Base-by-base conservation (phyloP, 192 early-diverging fungal species). In the Coemansia sp. region DNA sequence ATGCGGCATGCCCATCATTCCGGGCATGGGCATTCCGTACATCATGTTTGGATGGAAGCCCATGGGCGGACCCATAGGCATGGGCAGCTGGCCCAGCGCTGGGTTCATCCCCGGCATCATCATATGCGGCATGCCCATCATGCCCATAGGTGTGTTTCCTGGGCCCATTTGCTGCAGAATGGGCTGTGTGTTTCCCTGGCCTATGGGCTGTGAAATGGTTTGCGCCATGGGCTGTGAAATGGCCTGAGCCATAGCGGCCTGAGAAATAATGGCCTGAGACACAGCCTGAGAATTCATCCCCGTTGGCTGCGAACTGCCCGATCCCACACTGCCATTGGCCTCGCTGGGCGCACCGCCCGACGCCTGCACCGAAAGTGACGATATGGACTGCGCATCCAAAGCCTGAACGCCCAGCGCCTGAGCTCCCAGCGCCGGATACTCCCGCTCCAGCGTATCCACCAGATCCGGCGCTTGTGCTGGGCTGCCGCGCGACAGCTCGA, bases 1-100 rank as follows among this genome's bases (percentile, higher is more conserved):
- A 52, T 67, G 65, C 32, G 55, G 55, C 35, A 59, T 47, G 47
- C 47, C 47, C 47, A 49, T 49, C n/a, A 19, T 19, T 49, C 66
- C 76, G 63, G 61, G 72, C 70, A 79, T 72, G 11, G 69, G 69
- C 76, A 79, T 79, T 5, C 76, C 76, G 32, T 60, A 79, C 76
- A 79, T 72, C 76, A 79, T 73, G 58, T 58, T 50, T 4, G 76
- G 66, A 17, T 64, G 76, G 67, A 79, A 79, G 8, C 64, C 76
- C 75, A 77, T 67, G 24, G 75, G 75, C 52, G 63, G 32, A 7
- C 32, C 32, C 32, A 35, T 35, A 6, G 32, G 75, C 45, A 79
- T 49, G 5, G n/a, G n/a, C 47, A 49, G 47, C 0, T 15, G 47
- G 19, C 47, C 47, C 47, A 49, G 14, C 19, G 47, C 47, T 5